Percentiles rank a stretch among this genome's conserved stretches.
Evolutionary conservation across 768 basidiomycete genomes (phyloP).

Genomic region (Solioccasus polychromus): DNA sequence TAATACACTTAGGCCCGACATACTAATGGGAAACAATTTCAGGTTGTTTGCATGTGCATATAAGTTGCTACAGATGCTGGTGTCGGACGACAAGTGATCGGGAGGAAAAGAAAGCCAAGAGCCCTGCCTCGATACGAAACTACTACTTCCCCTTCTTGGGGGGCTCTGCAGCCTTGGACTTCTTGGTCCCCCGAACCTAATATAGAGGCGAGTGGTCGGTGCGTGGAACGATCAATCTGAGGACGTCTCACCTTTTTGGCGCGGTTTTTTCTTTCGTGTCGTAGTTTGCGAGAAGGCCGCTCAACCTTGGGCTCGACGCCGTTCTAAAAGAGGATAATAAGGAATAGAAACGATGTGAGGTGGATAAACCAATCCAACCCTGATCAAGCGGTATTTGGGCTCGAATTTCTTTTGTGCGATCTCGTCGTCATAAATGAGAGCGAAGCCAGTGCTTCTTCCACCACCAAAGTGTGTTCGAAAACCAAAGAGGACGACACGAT

Average conservation of each 20-base stretch:
- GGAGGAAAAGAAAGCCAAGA: constrained; percentile 12
- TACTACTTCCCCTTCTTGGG: constrained; percentile 89
- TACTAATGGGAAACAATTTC: constrained; percentile 22
- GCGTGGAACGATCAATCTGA: not conserved
- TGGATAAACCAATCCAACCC: constrained; percentile 63
- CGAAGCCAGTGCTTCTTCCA: constrained; percentile 95
- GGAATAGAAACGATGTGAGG: not conserved
- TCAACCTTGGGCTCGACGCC: constrained; percentile 76
- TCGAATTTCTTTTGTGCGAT: constrained; percentile 95
- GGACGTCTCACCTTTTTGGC: constrained; percentile 83
- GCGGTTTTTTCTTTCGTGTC: constrained; percentile 99
- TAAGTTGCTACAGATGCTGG: constrained; percentile 36
- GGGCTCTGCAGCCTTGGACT: constrained; percentile 88
- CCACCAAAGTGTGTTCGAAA: constrained; percentile 97
- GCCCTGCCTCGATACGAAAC: constrained; percentile 25
- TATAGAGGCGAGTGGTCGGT: constrained; percentile 18
- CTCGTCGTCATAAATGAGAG: constrained; percentile 96
- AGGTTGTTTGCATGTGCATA: constrained; percentile 25
- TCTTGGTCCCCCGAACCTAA: constrained; percentile 93
- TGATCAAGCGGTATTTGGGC: constrained; percentile 90
- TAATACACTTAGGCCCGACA: constrained; percentile 30
- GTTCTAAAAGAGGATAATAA: constrained; percentile 41
- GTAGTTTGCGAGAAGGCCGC: constrained; percentile 92
- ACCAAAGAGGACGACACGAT: constrained; percentile 90
- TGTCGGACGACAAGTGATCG: constrained; percentile 27